phyloP scores from a whole-genome alignment of 2,329 filamentous ascomycete genomes.

The Leptographium galeiforme region DNA sequence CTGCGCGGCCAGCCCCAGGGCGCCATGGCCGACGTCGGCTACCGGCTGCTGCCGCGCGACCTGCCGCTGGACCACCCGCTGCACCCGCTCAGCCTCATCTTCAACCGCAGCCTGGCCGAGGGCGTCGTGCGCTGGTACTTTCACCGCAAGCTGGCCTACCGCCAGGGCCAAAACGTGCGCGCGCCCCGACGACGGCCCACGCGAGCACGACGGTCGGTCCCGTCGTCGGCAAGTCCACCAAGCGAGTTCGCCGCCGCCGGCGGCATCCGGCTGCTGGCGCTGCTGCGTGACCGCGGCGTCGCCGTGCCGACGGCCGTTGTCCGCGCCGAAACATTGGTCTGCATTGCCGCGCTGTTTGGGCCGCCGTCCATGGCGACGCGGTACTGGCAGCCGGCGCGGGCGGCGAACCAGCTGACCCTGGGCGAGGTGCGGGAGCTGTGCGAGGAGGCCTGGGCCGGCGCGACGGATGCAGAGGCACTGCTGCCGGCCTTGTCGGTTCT shows the following conservation, averaged over 20 bases:
- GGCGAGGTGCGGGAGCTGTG: constrained; percentile 21
- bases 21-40: constrained; percentile 13
- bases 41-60: constrained; percentile 25
- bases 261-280: constrained; percentile 20
- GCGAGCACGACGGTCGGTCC: no score
- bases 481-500: constrained; percentile 18
- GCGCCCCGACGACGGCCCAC: no score
- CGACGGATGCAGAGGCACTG: constrained; percentile 10
- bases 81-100: constrained; percentile 35
- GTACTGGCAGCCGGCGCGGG: constrained; percentile 10
- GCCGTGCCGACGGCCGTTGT: constrained; percentile 13
- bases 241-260: constrained; percentile 16
- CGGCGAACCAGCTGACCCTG: constrained; percentile 16
- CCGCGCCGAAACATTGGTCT: constrained; percentile 15
- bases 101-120: constrained; percentile 16
- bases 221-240: no score
- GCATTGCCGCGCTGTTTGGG: constrained; percentile 22
- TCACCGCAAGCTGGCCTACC: constrained; percentile 19
- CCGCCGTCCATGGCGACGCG: constrained; percentile 12
- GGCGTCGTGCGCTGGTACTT: constrained; percentile 26
- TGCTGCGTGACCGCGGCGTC: constrained; percentile 20
- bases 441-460: constrained; percentile 22
- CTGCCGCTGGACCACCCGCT: constrained; percentile 24
- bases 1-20: constrained; percentile 12
- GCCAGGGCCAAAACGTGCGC: neutral